Evolutionary conservation across 768 basidiomycete species (phyloP).

Genomic region (Hypholoma fasciculare): DNA sequence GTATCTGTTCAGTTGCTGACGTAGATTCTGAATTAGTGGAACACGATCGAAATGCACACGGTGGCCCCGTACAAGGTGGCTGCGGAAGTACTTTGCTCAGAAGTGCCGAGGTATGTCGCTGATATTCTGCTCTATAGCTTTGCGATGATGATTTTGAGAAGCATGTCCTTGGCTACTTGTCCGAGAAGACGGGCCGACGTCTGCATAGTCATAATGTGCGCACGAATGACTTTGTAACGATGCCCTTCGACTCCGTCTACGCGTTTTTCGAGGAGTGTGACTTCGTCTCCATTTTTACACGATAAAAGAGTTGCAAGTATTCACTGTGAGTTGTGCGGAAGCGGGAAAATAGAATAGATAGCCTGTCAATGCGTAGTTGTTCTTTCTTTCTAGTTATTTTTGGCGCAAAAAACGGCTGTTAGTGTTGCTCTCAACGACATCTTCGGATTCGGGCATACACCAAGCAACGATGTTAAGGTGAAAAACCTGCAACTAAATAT

Average conservation of each 20-base stretch:
- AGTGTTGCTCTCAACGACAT: too few relatives aligned
- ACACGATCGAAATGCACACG: constrained; percentile 66
- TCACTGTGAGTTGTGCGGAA: too few relatives aligned
- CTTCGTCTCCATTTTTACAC: too few relatives aligned
- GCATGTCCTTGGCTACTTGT: constrained; percentile 85
- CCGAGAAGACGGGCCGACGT: constrained; percentile 85
- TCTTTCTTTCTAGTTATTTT: too few relatives aligned
- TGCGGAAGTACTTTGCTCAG: constrained; percentile 64
- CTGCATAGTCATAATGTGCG: constrained; percentile 88
- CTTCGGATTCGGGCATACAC: too few relatives aligned
- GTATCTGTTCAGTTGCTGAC: background rate
- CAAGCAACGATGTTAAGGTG: too few relatives aligned
- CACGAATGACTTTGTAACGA: constrained; percentile 66
- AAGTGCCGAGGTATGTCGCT: constrained; percentile 71
- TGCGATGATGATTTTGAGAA: constrained; percentile 98
- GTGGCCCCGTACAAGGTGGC: constrained; percentile 83
- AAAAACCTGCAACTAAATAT: too few relatives aligned
- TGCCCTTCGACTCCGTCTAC: constrained; percentile 65
- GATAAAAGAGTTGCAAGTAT: too few relatives aligned
- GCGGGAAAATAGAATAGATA: too few relatives aligned
- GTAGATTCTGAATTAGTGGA: constrained; percentile 57
- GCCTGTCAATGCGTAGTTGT: too few relatives aligned
- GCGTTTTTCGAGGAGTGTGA: too few relatives aligned
- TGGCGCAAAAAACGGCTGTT: too few relatives aligned
- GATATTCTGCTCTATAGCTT: constrained; percentile 50